Conservation (phyloP, 1,284 basidiomycete genomes). For the Grifola frondosa region DNA sequence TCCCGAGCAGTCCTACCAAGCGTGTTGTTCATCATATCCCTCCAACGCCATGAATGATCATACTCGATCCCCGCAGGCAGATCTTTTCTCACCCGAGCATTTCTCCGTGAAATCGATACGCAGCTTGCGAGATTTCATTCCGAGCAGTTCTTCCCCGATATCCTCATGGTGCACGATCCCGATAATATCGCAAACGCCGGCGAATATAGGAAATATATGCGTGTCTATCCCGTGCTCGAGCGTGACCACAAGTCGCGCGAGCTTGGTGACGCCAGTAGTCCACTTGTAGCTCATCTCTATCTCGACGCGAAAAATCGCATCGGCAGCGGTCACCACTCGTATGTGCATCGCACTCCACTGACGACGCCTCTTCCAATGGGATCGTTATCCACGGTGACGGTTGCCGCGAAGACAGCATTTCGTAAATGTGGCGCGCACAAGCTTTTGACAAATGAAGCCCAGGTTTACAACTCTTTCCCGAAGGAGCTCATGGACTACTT, state of each 20-base stretch:
- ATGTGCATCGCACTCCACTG: conserved; percentile 32
- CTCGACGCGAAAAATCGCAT: conserved; percentile 29
- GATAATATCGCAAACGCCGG: conserved; percentile 4
- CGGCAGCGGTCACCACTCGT: conserved; percentile 36
- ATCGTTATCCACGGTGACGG: conserved; percentile 27
- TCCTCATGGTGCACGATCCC: conserved; percentile 32
- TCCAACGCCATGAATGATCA: neutral
- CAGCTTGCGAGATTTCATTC: conserved; percentile 36
- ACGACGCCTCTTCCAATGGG: conserved; percentile 32
- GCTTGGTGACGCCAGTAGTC: neutral
- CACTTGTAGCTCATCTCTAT: conserved; percentile 23
- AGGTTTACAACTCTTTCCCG: conserved; percentile 44
- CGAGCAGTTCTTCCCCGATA: conserved; percentile 31
- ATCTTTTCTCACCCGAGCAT: neutral
- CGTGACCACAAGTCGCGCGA: neutral
- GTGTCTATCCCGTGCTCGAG: conserved; percentile 19
- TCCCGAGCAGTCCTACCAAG: conserved; percentile 30
- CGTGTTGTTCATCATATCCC: too few species aligned
- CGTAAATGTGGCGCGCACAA: conserved; percentile 17
- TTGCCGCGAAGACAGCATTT: conserved; percentile 36
- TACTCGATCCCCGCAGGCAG: neutral
- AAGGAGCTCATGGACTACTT: conserved; percentile 46
- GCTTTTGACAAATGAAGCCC: conserved; percentile 39
- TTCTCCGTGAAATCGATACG: conserved; percentile 14
- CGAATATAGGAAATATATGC: conserved; percentile 22